Percentiles rank a stretch among this genome's conserved stretches.
Conservation (phyloP, 2,329 filamentous ascomycete species). For the Colletotrichum simmondsii region DNA sequence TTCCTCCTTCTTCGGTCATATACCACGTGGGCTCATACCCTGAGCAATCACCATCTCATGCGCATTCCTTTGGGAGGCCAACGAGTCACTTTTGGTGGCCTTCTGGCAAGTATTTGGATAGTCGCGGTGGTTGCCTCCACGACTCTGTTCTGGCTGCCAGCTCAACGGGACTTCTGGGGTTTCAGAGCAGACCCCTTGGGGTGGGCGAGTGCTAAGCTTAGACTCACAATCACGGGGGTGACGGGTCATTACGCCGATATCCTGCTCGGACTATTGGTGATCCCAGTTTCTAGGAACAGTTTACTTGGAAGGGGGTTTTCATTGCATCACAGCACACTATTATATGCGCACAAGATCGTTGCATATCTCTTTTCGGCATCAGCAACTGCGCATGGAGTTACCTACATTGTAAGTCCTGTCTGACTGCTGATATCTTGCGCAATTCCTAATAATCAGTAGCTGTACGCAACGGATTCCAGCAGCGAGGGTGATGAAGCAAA, state of each 20-base stretch:
- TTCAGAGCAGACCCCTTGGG: constrained; percentile 14
- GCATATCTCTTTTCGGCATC: constrained; percentile 19
- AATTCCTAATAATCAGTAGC: neutral
- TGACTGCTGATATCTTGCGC: neutral
- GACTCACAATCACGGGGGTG: constrained; percentile 26
- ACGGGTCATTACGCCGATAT: constrained; percentile 35
- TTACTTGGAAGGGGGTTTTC: constrained; percentile 29
- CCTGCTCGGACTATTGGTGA: constrained; percentile 29
- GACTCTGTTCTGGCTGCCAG: constrained; percentile 20
- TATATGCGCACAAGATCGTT: constrained; percentile 29
- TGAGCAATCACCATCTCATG: neutral
- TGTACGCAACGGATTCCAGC: neutral
- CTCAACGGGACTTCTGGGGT: constrained; percentile 23
- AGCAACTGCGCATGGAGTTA: constrained; percentile 18
- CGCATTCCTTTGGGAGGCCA: neutral
- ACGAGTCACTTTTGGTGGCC: constrained; percentile 22
- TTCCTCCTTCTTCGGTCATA: constrained; percentile 5
- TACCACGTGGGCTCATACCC: neutral
- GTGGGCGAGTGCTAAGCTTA: constrained; percentile 30
- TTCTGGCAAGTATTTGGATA: constrained; percentile 15
- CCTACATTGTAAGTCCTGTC: constrained; percentile 26
- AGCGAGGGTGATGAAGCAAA: constrained; percentile 15
- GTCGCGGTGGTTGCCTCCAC: constrained; percentile 21
- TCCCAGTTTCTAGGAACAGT: constrained; percentile 32
- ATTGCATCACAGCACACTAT: constrained; percentile 32